A percentile compares a stretch with the other conserved stretches of the same genome.
phyloP scores from a whole-genome alignment of 805 yeast species.

The Diddensiella santjacobensis region DNA sequence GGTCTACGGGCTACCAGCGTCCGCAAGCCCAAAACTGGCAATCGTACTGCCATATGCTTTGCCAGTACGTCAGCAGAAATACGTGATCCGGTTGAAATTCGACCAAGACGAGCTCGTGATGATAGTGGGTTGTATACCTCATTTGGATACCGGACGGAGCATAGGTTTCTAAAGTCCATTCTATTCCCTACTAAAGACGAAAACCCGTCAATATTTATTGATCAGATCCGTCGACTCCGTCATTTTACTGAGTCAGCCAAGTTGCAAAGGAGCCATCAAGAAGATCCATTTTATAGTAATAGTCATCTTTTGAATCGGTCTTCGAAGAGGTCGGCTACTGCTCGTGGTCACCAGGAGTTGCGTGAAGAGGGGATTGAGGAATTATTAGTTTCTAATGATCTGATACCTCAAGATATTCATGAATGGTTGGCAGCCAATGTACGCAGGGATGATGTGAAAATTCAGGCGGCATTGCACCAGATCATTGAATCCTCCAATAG shows the following conservation, averaged over 20 bases:
- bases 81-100: background rate
- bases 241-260: background rate
- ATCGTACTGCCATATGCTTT: background rate
- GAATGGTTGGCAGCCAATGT: background rate
- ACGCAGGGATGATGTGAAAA: background rate
- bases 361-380: background rate
- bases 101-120: background rate
- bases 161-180: background rate
- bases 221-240: conserved; percentile 1
- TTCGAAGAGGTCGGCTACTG: background rate
- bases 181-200: background rate
- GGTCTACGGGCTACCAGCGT: background rate
- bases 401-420: background rate
- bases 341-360: no score
- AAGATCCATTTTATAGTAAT: background rate
- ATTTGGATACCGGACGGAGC: conserved; percentile 1
- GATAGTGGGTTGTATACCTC: background rate
- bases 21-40: background rate
- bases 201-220: background rate
- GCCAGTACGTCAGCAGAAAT: background rate
- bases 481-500: conserved; percentile 2
- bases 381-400: background rate
- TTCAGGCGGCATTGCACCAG: background rate
- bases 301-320: background rate
- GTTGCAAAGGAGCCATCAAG: background rate